These are phyloP conservation scores for Fusarium sp. DNA, from an alignment of 2,329 filamentous ascomycete species.

Conservation along the genomic window DNA sequence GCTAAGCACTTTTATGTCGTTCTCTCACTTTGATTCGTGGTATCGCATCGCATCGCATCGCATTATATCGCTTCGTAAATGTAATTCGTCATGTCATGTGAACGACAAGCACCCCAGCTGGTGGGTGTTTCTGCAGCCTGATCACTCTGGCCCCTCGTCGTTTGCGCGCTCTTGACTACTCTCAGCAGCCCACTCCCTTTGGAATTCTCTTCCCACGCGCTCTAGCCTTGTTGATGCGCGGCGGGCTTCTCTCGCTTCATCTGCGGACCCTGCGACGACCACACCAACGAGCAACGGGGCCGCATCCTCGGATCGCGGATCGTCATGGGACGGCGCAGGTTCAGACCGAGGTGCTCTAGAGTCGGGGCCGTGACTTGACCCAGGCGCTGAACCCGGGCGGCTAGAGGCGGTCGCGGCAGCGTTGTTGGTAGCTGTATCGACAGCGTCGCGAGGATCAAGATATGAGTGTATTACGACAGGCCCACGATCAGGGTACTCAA, in stretches of 20 bases:
- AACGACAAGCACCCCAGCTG: conserved; percentile 4
- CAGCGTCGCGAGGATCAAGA: conserved; percentile 51
- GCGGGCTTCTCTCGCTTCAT: conserved; percentile 61
- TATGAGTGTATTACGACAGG: conserved; percentile 58
- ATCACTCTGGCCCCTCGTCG: conserved; percentile 43
- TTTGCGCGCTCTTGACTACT: conserved; percentile 37
- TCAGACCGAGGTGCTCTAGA: conserved; percentile 28
- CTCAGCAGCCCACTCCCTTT: conserved; percentile 59
- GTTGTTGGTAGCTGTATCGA: conserved; percentile 20
- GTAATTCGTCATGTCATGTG: conserved; percentile 29
- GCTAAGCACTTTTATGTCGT: background rate
- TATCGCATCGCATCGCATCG: conserved; percentile 23
- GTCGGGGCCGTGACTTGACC: conserved; percentile 25
- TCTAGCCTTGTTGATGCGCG: conserved; percentile 64
- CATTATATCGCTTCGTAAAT: conserved; percentile 41
- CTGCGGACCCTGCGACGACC: conserved; percentile 61
- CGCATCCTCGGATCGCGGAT: conserved; percentile 45
- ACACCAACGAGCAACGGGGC: conserved; percentile 65
- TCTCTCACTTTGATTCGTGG: conserved; percentile 7
- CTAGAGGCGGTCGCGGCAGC: conserved; percentile 14
- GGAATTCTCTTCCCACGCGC: conserved; percentile 63
- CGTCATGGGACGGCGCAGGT: conserved; percentile 17
- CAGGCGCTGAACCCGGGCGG: conserved; percentile 27
- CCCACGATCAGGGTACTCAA: conserved; percentile 61
- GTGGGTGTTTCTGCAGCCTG: background rate